Evolutionary conservation across 2,329 filamentous ascomycete species (phyloP).

Genomic region (Cladophialophora psammophila): DNA sequence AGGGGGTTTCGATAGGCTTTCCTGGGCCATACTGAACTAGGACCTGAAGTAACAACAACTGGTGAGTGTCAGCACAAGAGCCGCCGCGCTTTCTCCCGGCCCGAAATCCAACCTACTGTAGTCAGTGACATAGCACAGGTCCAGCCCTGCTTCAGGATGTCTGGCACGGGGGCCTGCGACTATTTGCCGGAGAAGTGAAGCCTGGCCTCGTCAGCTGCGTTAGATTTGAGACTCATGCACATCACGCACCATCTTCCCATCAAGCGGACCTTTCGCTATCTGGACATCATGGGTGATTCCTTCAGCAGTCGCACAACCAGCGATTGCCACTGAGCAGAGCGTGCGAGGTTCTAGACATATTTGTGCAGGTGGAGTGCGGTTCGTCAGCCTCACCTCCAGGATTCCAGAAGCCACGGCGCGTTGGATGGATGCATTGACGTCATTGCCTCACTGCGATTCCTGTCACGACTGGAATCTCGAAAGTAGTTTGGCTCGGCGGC

Average conservation of each 20-base stretch:
- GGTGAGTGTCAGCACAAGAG: constrained; percentile 27
- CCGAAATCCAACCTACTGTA: constrained; percentile 56
- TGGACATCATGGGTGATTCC: not conserved
- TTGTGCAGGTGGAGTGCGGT: constrained; percentile 3
- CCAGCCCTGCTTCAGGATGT: constrained; percentile 86
- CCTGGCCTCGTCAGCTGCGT: constrained; percentile 49
- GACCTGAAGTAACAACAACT: constrained; percentile 80
- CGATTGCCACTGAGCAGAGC: not conserved
- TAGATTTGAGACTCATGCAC: not conserved
- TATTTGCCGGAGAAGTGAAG: constrained; percentile 84
- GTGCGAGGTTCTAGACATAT: no score
- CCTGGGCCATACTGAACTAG: constrained; percentile 86
- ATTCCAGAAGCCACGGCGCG: constrained; percentile 4
- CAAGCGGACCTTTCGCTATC: not conserved
- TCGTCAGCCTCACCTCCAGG: constrained; percentile 4
- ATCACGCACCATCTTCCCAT: constrained; percentile 1
- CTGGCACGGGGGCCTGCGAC: constrained; percentile 84
- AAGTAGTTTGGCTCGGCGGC: no score
- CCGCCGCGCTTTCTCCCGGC: not conserved
- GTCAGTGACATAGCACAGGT: constrained; percentile 94
- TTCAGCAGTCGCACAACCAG: not conserved
- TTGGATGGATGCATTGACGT: not conserved
- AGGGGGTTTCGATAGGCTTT: constrained; percentile 93
- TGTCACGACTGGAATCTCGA: not conserved
- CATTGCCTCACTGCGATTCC: not conserved